These are phyloP conservation scores for Vanilla planifolia DNA, from an alignment of 106 monocot species.

Conservation along the genomic window DNA sequence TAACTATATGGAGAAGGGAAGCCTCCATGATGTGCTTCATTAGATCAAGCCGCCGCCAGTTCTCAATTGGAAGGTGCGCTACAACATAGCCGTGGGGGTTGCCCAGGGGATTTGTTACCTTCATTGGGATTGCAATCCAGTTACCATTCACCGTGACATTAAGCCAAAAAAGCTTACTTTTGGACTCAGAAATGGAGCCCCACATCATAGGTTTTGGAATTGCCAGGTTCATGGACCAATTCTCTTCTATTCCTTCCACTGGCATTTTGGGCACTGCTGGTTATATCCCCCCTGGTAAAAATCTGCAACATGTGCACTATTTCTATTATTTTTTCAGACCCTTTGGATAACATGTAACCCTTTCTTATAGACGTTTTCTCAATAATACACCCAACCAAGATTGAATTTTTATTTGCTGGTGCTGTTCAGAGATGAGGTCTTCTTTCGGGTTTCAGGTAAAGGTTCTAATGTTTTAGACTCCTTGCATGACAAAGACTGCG, in stretches of 20 bases:
- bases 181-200: slow-evolving; percentile 67
- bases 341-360: too few relatives aligned
- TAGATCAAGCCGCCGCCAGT: slow-evolving; percentile 31
- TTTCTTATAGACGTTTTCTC: too few relatives aligned
- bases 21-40: slow-evolving; percentile 78
- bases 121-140: slow-evolving; percentile 72
- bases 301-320: neutral
- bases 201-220: slow-evolving; percentile 87
- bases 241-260: slow-evolving; percentile 25
- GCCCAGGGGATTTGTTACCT: slow-evolving; percentile 82
- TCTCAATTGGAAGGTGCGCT: slow-evolving; percentile 52
- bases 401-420: too few relatives aligned
- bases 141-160: slow-evolving; percentile 78
- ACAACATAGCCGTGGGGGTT: slow-evolving; percentile 62
- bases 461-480: too few relatives aligned
- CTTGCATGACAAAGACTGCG: slow-evolving; percentile 36
- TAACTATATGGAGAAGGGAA: slow-evolving; percentile 75
- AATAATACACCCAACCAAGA: too few relatives aligned
- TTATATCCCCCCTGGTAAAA: slow-evolving; percentile 78
- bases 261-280: slow-evolving; percentile 66
- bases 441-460: neutral
- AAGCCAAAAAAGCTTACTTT: slow-evolving; percentile 81
- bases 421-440: neutral
- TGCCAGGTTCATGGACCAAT: slow-evolving; percentile 50
- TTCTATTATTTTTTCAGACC: too few relatives aligned